Conservation (phyloP, 2,329 filamentous ascomycete species). For the Rhynchosporium secalis region DNA sequence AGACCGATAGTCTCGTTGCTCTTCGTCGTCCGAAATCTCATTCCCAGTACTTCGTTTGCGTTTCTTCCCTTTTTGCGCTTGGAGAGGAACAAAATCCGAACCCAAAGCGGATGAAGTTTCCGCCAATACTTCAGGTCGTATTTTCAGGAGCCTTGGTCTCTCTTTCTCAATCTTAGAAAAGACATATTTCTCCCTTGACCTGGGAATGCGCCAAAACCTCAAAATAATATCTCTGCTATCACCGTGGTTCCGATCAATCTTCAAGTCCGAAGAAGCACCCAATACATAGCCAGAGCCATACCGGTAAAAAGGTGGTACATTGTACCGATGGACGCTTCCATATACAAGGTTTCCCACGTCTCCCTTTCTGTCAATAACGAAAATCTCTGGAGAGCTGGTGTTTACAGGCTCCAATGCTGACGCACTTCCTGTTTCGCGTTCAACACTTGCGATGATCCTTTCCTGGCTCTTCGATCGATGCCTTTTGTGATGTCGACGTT, state of each 20-base stretch:
- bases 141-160: slow-evolving; percentile 44
- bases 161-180: slow-evolving; percentile 45
- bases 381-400: slow-evolving; percentile 43
- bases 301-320: slow-evolving; percentile 70
- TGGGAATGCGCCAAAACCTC: slow-evolving; percentile 42
- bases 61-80: slow-evolving; percentile 39
- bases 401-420: slow-evolving; percentile 10
- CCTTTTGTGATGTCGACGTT: slow-evolving; percentile 18
- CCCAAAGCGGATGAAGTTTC: slow-evolving; percentile 27
- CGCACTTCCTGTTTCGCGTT: slow-evolving; percentile 12
- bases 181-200: slow-evolving; percentile 47
- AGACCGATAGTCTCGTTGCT: slow-evolving; percentile 61
- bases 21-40: slow-evolving; percentile 48
- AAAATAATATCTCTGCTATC: slow-evolving; percentile 56
- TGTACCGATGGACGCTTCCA: slow-evolving; percentile 70
- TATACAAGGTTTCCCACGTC: slow-evolving; percentile 76
- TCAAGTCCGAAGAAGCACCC: slow-evolving; percentile 59
- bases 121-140: slow-evolving; percentile 40
- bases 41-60: slow-evolving; percentile 36
- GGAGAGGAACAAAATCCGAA: slow-evolving; percentile 53
- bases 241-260: slow-evolving; percentile 61
- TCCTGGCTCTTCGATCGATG: slow-evolving; percentile 26
- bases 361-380: slow-evolving; percentile 70
- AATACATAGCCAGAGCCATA: slow-evolving; percentile 69
- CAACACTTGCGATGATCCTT: background rate